Base-by-base conservation (phyloP, 768 basidiomycete species). In the Lanmaoa pseudosensibilis region DNA sequence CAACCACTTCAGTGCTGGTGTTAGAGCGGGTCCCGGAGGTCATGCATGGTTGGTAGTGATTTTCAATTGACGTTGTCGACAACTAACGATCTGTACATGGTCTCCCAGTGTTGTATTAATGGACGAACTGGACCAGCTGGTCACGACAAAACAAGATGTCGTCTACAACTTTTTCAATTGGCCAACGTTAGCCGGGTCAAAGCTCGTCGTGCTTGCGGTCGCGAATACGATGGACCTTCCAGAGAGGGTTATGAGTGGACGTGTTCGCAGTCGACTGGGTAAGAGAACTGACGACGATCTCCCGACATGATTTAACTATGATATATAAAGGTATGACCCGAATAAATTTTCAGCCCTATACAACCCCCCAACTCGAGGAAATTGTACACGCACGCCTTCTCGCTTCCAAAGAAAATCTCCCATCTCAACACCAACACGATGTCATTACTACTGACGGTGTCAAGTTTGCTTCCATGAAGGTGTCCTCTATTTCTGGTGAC, bases 111-210 rank as follows among this genome's bases (percentile, higher is more conserved):
- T 98, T 5, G 94, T 98, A 5, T 78, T 99, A 16, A 98, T 99
- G 92, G 96, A 99, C 70, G 97, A 99, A 73, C 81, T 99, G 5
- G 97, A 99, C 73, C 97, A 98, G 70, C 80, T 99, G 30, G 85
- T 98, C 63, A 98, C 96, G 1, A 78, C 89, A 18, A 97, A 97
- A 69, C 96, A 99, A 70, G 96, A 99, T 56, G 96, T 99, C 11
- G 90, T 99, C 21, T 99, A 99, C 74, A 98, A 98, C 67, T 98
- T 99, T 74, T 98, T 98, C 81, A 98, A 99, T 69, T 99, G 97
- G 96, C 97, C 97, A 2, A 96, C 94, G 4, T 77, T 97, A 49
- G 80, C 83, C 0, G 86, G 85, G 19, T 94, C 93, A 55, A 92
- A 90, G 70, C 81, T 99, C 6, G 86, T 98, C 50, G 97, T 99